Evolutionary conservation across 371 early-diverging fungal genomes (phyloP).

Genomic region (Haplosporangium sp.): DNA sequence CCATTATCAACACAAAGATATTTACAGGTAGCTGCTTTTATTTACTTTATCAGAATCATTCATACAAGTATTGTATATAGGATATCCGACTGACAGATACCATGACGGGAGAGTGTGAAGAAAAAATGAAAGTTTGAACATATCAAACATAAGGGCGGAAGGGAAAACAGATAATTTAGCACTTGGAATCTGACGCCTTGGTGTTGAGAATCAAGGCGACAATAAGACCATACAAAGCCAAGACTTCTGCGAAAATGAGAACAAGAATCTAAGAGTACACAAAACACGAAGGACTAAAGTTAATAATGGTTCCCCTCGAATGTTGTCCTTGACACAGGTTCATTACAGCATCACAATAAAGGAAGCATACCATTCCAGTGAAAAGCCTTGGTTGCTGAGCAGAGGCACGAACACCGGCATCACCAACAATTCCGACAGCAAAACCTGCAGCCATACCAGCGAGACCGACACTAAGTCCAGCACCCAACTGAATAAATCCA

Average conservation of each 20-base stretch:
- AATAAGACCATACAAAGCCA: conserved; percentile 92
- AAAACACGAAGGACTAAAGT: neutral
- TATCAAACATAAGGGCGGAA: neutral
- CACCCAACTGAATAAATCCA: conserved; percentile 87
- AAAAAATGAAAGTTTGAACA: neutral
- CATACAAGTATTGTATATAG: neutral
- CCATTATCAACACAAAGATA: neutral
- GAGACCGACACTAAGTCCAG: conserved; percentile 87
- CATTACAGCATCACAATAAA: neutral
- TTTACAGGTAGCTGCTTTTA: neutral
- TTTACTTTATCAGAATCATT: neutral
- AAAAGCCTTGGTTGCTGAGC: conserved; percentile 70
- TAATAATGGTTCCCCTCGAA: neutral
- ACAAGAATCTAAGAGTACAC: conserved; percentile 71
- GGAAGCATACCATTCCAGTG: conserved; percentile 21
- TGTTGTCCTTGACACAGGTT: neutral
- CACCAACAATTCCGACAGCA: conserved; percentile 93
- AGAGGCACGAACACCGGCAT: conserved; percentile 88
- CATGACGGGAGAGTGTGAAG: neutral
- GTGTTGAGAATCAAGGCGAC: conserved; percentile 87
- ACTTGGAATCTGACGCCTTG: conserved; percentile 60
- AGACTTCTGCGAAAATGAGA: conserved; percentile 94
- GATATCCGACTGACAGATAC: neutral
- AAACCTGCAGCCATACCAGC: conserved; percentile 92
- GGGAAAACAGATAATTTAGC: conserved; percentile 13